Conservation (phyloP, 352 stramenopile species). For the Pythium brassicae region DNA sequence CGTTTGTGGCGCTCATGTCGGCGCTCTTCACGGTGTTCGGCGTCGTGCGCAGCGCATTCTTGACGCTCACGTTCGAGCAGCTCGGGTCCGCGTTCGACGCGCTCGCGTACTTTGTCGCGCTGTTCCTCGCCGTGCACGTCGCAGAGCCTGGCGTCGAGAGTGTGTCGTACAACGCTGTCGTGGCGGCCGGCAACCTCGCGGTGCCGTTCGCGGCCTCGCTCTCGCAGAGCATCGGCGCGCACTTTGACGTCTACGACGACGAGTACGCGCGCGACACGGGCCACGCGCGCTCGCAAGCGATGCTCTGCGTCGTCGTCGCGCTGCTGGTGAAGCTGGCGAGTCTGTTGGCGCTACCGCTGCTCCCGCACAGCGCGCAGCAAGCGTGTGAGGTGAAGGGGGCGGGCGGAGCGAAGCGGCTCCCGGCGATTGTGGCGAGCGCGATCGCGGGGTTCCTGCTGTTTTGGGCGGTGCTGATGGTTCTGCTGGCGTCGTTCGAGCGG, state of each 20-base stretch:
- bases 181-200: constrained; percentile 47
- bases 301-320: constrained; percentile 46
- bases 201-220: constrained; percentile 50
- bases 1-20: constrained; percentile 30
- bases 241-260: constrained; percentile 58
- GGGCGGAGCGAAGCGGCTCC: constrained; percentile 8
- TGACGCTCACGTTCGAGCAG: constrained; percentile 51
- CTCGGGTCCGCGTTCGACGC: constrained; percentile 45
- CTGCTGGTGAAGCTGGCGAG: constrained; percentile 29
- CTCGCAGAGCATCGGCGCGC: constrained; percentile 55
- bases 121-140: constrained; percentile 43
- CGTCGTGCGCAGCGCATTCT: constrained; percentile 38
- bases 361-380: constrained; percentile 29
- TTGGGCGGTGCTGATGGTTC: constrained; percentile 49
- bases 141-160: constrained; percentile 42
- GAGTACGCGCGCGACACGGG: constrained; percentile 41
- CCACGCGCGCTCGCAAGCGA: constrained; percentile 34
- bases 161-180: constrained; percentile 46
- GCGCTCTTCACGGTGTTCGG: constrained; percentile 54
- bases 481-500: constrained; percentile 41
- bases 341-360: constrained; percentile 29
- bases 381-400: constrained; percentile 5
- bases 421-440: constrained; percentile 22
- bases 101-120: constrained; percentile 41
- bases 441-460: constrained; percentile 36